Evolutionary conservation across 192 early-diverging fungal genomes (phyloP), one percentile per base, ranked within the genome.

Genomic region (Gaertneriomyces semiglobifer): DNA sequence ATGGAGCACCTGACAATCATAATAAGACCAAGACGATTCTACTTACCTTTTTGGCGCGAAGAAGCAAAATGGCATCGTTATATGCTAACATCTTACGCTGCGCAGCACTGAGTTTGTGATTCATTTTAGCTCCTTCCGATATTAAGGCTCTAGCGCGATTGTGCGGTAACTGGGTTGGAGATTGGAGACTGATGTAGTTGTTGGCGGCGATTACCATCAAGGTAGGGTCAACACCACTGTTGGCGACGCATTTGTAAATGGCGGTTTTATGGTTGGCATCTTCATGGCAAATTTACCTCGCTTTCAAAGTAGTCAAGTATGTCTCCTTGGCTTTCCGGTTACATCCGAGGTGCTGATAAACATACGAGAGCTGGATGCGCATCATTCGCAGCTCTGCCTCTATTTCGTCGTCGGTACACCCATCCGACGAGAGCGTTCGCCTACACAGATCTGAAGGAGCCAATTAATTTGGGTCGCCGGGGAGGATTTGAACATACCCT

Each of bases 171-270:
- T 88, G 86, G 12, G 80, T 63, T 18, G 84, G 77, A 62, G 82
- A 76, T 55, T 82, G 75, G 8, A 86, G 68, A 2, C 80, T 76
- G 0, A 83, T 79, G 52, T 89, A 58, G 64, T 90, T 90, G 75
- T 90, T 90, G 51, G 87, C 79, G 7, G 85, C 88, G 12, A 90
- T 78, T 2, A 83, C 87, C 0, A 75, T 74, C 12, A 85, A 79
- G 7, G 78, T 78, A 5, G 74, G 70, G 66, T 90, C 87, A 39
- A 68, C 65, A n/a, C 70, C 63, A 19, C 83, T 86, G 68, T 10
- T 12, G 18, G 40, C 6, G 38, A 59, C 1, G 42, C 0, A 10
- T 12, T n/a, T n/a, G 55, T 57, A 14, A 57, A 57, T 8, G 55
- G 39, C 8, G 14, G 2, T n/a, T 41, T 38, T 47, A 10, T 10